Base-by-base conservation (phyloP, 257 asterid genomes). In the Echium plantagineum region DNA sequence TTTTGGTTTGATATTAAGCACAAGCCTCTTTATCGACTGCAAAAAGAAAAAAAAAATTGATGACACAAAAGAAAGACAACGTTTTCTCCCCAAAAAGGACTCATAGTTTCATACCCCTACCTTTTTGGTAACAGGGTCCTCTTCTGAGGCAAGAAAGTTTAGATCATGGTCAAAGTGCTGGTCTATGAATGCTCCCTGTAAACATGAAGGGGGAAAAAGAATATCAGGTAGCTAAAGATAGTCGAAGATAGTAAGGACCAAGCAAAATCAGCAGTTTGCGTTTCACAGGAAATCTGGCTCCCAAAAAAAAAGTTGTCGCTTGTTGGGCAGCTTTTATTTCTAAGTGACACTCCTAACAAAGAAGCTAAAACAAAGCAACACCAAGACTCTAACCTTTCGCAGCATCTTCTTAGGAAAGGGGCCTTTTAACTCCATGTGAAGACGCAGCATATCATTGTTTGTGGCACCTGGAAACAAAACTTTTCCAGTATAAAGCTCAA, bases 361-460 rank as follows among this genome's bases (percentile, higher is more conserved):
- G 28, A 49, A 20, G 16, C 15, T 56, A 24, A 65, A 38, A 52
- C 15, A 47, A 15, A 28, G 13, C 55, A 15, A 19, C 59, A 57
- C 31, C 21, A 53, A 61, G 8, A 59, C 63, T 20, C 91, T 57
- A 24, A 89, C 95, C 95, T 93, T 93, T 61, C 97, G 89, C 32
- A 93, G 90, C 97, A 93, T 86, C 85, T 85, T 93, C 77, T 93
- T 89, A 0, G 96, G 96, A 72, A 86, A 93, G 73, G 90, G 79
- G 38, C 99, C 99, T 74, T 89, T 89, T 63, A 93, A 63, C 69
- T 93, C 99, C 94, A 93, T 86, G 72, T 89, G 96, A 74, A 93
- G 95, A 53, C 99, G 99, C 69, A 93, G 96, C 99, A 93, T 93
- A 75, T 93, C 97, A 75, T 93, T 89, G 66, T 93, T 93, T 59